A percentile compares a stretch with the other conserved stretches of the same genome.
These are phyloP conservation scores for Rhizomucor pusillus DNA, from an alignment of 371 early-diverging fungal genomes.

Conservation along the genomic window DNA sequence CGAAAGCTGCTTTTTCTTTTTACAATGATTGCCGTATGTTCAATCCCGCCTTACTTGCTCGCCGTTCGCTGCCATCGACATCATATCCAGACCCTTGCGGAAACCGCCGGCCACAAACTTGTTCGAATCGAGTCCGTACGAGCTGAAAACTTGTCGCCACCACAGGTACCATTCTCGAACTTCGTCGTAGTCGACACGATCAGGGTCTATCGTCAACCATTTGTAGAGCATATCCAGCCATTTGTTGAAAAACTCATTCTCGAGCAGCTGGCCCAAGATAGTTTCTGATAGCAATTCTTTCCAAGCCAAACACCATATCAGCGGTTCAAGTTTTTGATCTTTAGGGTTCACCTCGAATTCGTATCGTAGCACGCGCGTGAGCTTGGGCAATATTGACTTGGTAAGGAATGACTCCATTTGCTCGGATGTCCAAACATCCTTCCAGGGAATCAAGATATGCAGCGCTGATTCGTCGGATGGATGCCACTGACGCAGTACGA, in stretches of 20 bases:
- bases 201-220: slow-evolving; percentile 60
- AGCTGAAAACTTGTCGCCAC: slow-evolving; percentile 68
- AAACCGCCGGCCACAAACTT: slow-evolving; percentile 51
- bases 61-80: slow-evolving; percentile 43
- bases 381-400: slow-evolving; percentile 69
- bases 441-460: slow-evolving; percentile 66
- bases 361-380: slow-evolving; percentile 55
- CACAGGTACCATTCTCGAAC: slow-evolving; percentile 66
- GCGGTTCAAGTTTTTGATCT: slow-evolving; percentile 59
- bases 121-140: slow-evolving; percentile 41
- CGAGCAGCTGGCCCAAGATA: slow-evolving; percentile 60
- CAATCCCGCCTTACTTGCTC: slow-evolving; percentile 6
- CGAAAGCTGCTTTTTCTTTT: too few species aligned
- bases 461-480: slow-evolving; percentile 64
- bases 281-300: slow-evolving; percentile 50
- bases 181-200: slow-evolving; percentile 58
- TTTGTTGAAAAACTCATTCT: slow-evolving; percentile 75
- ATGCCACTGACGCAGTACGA: slow-evolving; percentile 65
- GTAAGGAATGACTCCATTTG: slow-evolving; percentile 61
- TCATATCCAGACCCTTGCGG: slow-evolving; percentile 69
- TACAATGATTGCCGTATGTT: too few species aligned
- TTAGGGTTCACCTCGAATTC: slow-evolving; percentile 77
- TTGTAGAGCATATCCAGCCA: slow-evolving; percentile 67
- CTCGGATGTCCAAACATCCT: slow-evolving; percentile 58
- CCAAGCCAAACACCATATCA: slow-evolving; percentile 69